Conservation (phyloP, 176 grass and related monocot species). For the Leersia perrieri region DNA sequence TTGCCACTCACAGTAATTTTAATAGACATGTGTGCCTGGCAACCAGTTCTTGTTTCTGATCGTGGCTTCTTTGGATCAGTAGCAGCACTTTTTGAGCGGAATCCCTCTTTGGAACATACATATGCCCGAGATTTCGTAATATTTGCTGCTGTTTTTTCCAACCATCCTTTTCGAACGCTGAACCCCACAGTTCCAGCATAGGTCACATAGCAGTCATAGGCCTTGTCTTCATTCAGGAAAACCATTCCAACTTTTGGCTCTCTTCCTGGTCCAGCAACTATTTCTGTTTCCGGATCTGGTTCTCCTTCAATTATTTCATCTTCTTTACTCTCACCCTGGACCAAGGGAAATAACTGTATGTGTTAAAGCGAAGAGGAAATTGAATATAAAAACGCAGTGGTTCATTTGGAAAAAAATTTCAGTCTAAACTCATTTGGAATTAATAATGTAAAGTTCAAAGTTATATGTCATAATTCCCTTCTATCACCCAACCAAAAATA, state of each 20-base stretch:
- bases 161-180: constrained; percentile 76
- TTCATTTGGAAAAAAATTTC: too few relatives aligned
- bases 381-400: not conserved
- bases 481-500: not conserved
- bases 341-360: not conserved
- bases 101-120: constrained; percentile 88
- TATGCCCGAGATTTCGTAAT: constrained; percentile 56
- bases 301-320: constrained; percentile 52
- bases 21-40: constrained; percentile 77
- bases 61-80: constrained; percentile 59
- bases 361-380: constrained; percentile 11
- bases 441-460: constrained; percentile 15
- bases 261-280: constrained; percentile 51
- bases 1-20: constrained; percentile 65
- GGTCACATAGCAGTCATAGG: constrained; percentile 72
- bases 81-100: constrained; percentile 49
- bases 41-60: constrained; percentile 75
- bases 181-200: constrained; percentile 72
- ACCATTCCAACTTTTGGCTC: constrained; percentile 77
- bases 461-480: not conserved
- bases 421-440: not conserved
- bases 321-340: constrained; percentile 55
- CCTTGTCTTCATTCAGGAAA: constrained; percentile 75
- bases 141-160: constrained; percentile 66
- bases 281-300: constrained; percentile 55